Conservation (phyloP, 2,329 filamentous ascomycete genomes). For the Malbranchea cinnamomea region DNA sequence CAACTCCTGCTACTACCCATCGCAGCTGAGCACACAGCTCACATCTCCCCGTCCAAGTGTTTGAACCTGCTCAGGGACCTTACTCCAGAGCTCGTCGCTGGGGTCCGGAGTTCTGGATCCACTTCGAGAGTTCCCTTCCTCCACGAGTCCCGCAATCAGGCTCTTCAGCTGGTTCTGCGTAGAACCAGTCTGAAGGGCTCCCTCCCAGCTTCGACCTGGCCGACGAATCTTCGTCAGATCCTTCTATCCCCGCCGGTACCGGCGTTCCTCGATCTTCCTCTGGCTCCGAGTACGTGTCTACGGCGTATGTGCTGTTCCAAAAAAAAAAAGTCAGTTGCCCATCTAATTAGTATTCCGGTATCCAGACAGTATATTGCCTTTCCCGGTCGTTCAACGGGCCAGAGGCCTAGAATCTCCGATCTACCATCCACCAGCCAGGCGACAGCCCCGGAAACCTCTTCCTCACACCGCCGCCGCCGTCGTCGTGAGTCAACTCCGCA, state of each 20-base stretch:
- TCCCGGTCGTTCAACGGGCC: no score
- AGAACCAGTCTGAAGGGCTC: constrained; percentile 29
- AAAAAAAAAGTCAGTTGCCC: no score
- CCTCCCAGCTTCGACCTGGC: constrained; percentile 52
- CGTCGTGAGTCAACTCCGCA: constrained; percentile 19
- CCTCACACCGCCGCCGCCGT: constrained; percentile 14
- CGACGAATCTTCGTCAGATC: constrained; percentile 46
- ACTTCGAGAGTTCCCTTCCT: constrained; percentile 1
- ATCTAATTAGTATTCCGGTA: no score
- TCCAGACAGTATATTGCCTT: no score
- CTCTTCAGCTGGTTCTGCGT: constrained; percentile 31
- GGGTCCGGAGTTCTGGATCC: constrained; percentile 4
- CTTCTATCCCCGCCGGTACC: constrained; percentile 48
- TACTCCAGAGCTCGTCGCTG: constrained; percentile 3
- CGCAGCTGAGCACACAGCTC: no score
- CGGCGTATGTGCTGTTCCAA: no score
- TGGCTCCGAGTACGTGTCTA: constrained; percentile 34
- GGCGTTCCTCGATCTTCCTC: constrained; percentile 50
- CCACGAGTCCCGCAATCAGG: constrained; percentile 14
- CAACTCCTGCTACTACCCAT: no score
- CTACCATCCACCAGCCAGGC: constrained; percentile 24
- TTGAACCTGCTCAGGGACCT: no score
- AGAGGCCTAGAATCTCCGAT: no score
- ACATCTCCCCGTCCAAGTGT: no score
- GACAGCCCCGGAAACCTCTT: constrained; percentile 3